These are phyloP conservation scores for Penicillium occitanis DNA, from an alignment of 2,329 filamentous ascomycete genomes.

Conservation along the genomic window DNA sequence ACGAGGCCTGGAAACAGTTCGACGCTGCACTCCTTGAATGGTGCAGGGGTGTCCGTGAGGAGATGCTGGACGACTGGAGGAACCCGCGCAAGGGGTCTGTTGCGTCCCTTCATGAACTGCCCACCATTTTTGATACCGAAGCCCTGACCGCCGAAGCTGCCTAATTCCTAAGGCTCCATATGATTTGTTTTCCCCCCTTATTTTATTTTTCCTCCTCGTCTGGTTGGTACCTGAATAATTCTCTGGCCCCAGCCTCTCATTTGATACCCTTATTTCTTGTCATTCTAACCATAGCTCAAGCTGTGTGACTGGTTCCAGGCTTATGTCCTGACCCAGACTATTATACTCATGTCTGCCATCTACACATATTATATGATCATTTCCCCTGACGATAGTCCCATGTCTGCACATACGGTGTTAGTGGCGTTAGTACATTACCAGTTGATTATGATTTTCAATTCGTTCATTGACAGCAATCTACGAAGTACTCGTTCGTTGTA, in stretches of 20 bases:
- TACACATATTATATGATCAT: not conserved
- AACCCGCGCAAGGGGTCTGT: slow-evolving; percentile 35
- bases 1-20: slow-evolving; percentile 73
- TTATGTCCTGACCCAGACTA: not conserved
- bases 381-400: not conserved
- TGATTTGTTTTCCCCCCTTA: slow-evolving; percentile 14
- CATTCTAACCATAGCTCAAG: not conserved
- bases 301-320: not conserved
- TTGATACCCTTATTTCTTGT: slow-evolving; percentile 24
- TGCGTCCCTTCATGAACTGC: slow-evolving; percentile 16
- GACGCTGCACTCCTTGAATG: slow-evolving; percentile 80
- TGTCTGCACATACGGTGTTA: slow-evolving; percentile 10
- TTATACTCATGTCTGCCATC: not conserved
- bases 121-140: slow-evolving; percentile 19
- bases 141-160: slow-evolving; percentile 13
- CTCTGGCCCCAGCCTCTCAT: slow-evolving; percentile 4
- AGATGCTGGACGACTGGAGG: slow-evolving; percentile 73
- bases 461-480: not conserved
- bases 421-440: not conserved
- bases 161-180: not conserved
- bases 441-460: not conserved
- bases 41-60: slow-evolving; percentile 78
- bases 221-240: slow-evolving; percentile 25
- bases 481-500: too few relatives aligned
- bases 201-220: slow-evolving; percentile 20